Base-by-base conservation (phyloP, 371 early-diverging fungal species). In the Saksenaea oblongispora region DNA sequence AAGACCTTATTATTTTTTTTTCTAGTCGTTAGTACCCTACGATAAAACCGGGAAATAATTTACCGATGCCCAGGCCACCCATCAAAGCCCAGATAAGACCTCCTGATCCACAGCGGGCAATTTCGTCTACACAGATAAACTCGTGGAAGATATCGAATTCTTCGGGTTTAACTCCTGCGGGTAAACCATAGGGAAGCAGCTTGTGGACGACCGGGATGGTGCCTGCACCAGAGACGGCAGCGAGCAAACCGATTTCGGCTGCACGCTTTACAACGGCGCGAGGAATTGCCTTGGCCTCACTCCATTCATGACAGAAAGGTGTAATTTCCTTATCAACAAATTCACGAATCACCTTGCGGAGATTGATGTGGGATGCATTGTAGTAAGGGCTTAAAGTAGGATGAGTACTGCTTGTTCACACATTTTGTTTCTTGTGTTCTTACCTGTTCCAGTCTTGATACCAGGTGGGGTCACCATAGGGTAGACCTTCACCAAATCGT, bases 401-500 rank as follows among this genome's bases (percentile, higher is more conserved):
- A 54, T 14, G 1, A 59, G 11, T 26, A 13, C n/a, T n/a, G n/a
- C n/a, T n/a, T n/a, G n/a, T n/a, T n/a, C n/a, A n/a, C n/a, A n/a
- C n/a, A n/a, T n/a, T n/a, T n/a, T n/a, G n/a, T 34, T 51, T 53
- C 22, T 51, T 24, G 54, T 34, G 24, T 54, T 18, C 34, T 64
- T 64, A 76, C 77, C 80, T 77, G 58, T 83, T 80, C 79, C 84
- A 87, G 35, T 89, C 90, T 64, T 89, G 87, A 78, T 92, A 94
- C 93, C 93, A 93, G 36, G 86, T 85, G 27, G 95, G 93, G 63
- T 94, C 95, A 7, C 91, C 92, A 73, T 87, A 92, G 13, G 93
- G 93, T 47, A 92, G 67, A 64, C 87, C 75, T 56, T 92, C 93
- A 42, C 93, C 93, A 67, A 91, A 92, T 7, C 56, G 70, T 39